Evolutionary conservation across 352 stramenopile genomes (phyloP).

Genomic region (Globisporangium takayamanum): DNA sequence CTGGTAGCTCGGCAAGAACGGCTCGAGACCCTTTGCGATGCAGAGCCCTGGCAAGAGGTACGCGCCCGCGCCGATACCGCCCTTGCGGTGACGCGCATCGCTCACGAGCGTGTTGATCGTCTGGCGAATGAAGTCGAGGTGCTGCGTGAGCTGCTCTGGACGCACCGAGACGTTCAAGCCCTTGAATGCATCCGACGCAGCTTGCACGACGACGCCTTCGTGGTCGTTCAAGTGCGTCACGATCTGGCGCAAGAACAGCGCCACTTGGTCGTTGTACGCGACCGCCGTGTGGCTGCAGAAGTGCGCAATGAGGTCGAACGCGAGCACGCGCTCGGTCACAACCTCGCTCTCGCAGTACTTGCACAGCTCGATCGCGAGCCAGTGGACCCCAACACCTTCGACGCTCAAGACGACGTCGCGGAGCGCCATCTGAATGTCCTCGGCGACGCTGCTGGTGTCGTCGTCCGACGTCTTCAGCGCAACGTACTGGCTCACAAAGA

Average conservation of each 20-base stretch:
- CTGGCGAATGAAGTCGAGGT: conserved; percentile 97
- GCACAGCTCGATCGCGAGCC: conserved; percentile 92
- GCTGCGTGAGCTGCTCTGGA: conserved; percentile 90
- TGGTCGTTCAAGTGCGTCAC: conserved; percentile 95
- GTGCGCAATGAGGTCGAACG: conserved; percentile 88
- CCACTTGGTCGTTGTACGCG: conserved; percentile 92
- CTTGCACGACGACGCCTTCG: conserved; percentile 85
- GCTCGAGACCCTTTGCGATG: conserved; percentile 90
- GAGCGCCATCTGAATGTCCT: conserved; percentile 70
- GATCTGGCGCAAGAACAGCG: conserved; percentile 95
- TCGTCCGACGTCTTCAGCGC: conserved; percentile 19
- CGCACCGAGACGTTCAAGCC: conserved; percentile 89
- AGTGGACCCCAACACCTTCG: conserved; percentile 90
- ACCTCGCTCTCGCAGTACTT: conserved; percentile 92
- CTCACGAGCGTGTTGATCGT: conserved; percentile 96
- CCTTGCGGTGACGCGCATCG: conserved; percentile 92
- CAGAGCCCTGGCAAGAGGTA: conserved; percentile 77
- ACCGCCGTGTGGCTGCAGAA: conserved; percentile 83
- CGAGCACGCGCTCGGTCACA: conserved; percentile 79
- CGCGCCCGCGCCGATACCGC: conserved; percentile 68
- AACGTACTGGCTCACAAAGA: conserved; percentile 73
- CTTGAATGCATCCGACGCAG: conserved; percentile 85
- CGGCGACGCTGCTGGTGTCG: conserved; percentile 31
- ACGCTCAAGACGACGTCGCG: conserved; percentile 79
- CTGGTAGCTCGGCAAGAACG: conserved; percentile 97